Conservation (phyloP, 305 asterid genomes). For the Fraxinus latifolia region DNA sequence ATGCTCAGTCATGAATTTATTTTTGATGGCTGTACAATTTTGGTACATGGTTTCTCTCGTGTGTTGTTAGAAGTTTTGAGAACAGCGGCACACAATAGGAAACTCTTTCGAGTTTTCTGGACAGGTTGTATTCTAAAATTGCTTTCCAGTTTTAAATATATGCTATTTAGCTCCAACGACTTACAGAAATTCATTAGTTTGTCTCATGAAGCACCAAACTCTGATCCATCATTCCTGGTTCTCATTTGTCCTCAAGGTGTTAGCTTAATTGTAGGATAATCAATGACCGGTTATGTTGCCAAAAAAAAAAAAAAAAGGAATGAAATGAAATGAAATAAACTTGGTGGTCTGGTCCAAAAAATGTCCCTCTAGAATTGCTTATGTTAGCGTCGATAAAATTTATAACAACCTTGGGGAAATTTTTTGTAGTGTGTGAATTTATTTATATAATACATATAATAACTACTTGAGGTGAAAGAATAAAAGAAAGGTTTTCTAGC, state of each 20-base stretch:
- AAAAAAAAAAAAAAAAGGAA: too few relatives aligned
- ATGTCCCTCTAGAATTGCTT: not conserved
- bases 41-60: constrained; percentile 92
- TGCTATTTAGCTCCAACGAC: too few relatives aligned
- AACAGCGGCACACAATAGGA: constrained; percentile 69
- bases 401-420: too few relatives aligned
- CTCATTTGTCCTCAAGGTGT: not conserved
- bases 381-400: too few relatives aligned
- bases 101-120: constrained; percentile 76
- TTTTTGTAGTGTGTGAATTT: too few relatives aligned
- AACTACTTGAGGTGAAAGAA: too few relatives aligned
- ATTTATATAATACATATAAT: too few relatives aligned
- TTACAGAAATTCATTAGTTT: too few relatives aligned
- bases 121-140: constrained; percentile 42
- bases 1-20: constrained; percentile 91
- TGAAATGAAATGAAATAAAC: not conserved
- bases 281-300: not conserved
- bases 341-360: not conserved
- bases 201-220: not conserved
- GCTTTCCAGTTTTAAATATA: too few relatives aligned
- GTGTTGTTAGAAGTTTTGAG: constrained; percentile 76
- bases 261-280: too few relatives aligned
- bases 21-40: constrained; percentile 84
- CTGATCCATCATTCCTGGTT: not conserved
- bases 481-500: too few relatives aligned